Base-by-base conservation (phyloP, 1,139 yeast species). In the Komagataea norvegica region DNA sequence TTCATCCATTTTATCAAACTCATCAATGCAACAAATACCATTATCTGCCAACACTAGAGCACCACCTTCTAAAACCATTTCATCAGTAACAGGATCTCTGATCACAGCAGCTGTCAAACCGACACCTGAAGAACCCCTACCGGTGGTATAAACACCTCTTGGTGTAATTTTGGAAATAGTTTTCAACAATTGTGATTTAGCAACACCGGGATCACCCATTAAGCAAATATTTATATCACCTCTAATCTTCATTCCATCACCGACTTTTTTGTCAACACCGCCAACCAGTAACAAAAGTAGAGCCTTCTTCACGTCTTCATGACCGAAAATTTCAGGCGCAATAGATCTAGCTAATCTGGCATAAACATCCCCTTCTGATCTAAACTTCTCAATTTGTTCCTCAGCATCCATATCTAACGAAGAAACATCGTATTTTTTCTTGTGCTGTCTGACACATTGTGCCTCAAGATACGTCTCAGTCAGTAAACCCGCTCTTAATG, bases 121-220 rank as follows among this genome's bases (percentile, higher is more conserved):
- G 34, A 93, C 99, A 39, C 98, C 99, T 0, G 98, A 91, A 6
- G 97, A 88, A 59, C 99, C 99, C 57, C 95, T 77, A 66, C 99
- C 99, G 2, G 98, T 93, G 8, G 99, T 93, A 62, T 93, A 93
- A 28, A 93, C 95, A 34, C 96, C 94, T 58, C 98, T 75, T 21
- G 99, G 98, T 1, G 98, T 94, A 35, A 93, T 86, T 54, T 89
- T 88, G 40, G 89, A 74, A 47, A 93, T 86, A 25, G 95, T 86
- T 60, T 91, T 91, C 47, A 93, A 70, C 54, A 93, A 70, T 70
- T 93, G 99, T 1, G 98, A 91, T 63, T 93, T 93, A 54, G 99
- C 99, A 40, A 93, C 98, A 71, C 98, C 98, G 27, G 99, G 99
- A 56, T 93, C 99, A 52, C 99, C 99, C 97, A 93, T 91, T 40